Conservation (phyloP, 192 early-diverging fungal species). For the Coemansia furcata region DNA sequence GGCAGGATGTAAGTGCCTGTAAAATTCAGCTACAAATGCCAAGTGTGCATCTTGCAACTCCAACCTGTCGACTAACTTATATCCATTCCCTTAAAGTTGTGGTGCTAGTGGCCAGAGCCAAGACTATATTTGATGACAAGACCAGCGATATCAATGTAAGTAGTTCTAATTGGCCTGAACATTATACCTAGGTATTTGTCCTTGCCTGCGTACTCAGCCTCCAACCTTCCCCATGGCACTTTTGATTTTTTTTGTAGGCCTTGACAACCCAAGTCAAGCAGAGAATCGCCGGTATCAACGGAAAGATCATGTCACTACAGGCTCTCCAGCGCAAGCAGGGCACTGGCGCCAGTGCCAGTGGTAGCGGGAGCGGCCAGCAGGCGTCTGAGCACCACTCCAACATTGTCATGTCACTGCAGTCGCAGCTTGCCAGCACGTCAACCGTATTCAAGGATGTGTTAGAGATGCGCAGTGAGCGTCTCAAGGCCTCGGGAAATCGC, state of each 20-base stretch:
- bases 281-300: conserved; percentile 91
- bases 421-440: conserved; percentile 85
- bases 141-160: conserved; percentile 89
- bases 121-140: conserved; percentile 96
- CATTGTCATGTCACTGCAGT: conserved; percentile 90
- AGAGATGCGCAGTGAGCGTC: conserved; percentile 93
- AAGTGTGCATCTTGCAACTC: not conserved
- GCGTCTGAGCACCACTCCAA: conserved; percentile 86
- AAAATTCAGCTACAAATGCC: not conserved
- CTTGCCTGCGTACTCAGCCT: not conserved
- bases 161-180: not conserved
- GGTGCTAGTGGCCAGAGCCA: conserved; percentile 78
- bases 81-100: not conserved
- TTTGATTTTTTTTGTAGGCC: conserved; percentile 53
- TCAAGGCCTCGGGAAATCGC: conserved; percentile 87
- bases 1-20: conserved; percentile 61
- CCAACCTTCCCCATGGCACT: not conserved
- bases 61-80: not conserved
- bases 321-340: conserved; percentile 49
- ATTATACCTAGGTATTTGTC: not conserved
- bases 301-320: conserved; percentile 88
- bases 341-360: conserved; percentile 33
- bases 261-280: conserved; percentile 91
- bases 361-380: conserved; percentile 56
- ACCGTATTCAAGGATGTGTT: conserved; percentile 92